phyloP scores from a whole-genome alignment of 2,329 filamentous ascomycete genomes.

The Penicillium concentricum region DNA sequence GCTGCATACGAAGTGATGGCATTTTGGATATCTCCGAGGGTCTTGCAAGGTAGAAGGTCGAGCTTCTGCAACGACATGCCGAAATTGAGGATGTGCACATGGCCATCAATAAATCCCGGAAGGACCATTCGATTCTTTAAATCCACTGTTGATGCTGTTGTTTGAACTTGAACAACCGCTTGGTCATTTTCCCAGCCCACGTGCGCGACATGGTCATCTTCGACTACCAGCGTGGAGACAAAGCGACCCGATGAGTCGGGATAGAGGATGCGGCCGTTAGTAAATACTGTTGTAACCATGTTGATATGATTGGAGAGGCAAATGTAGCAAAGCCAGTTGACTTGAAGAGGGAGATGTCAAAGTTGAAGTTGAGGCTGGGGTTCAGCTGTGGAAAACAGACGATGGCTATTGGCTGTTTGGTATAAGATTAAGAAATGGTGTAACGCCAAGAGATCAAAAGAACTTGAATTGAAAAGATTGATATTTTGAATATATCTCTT shows the following conservation, averaged over 20 bases:
- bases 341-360: neutral
- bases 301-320: neutral
- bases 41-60: slow-evolving; percentile 41
- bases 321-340: neutral
- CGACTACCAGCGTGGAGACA: slow-evolving; percentile 36
- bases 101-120: slow-evolving; percentile 51
- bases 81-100: slow-evolving; percentile 50
- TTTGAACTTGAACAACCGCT: slow-evolving; percentile 12
- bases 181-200: slow-evolving; percentile 37
- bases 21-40: slow-evolving; percentile 43
- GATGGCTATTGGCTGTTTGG: neutral
- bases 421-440: neutral
- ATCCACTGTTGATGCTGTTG: slow-evolving; percentile 27
- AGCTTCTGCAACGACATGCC: slow-evolving; percentile 49
- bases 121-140: slow-evolving; percentile 40
- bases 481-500: neutral
- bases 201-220: slow-evolving; percentile 42
- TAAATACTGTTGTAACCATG: slow-evolving; percentile 19
- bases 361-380: neutral
- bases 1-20: slow-evolving; percentile 41
- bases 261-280: slow-evolving; percentile 28
- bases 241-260: slow-evolving; percentile 2
- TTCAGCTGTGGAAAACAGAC: neutral
- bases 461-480: neutral
- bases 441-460: neutral